Percentiles rank a stretch among this genome's conserved stretches.
Evolutionary conservation across 352 stramenopile genomes (phyloP).

Genomic region (Aphanomyces astaci): DNA sequence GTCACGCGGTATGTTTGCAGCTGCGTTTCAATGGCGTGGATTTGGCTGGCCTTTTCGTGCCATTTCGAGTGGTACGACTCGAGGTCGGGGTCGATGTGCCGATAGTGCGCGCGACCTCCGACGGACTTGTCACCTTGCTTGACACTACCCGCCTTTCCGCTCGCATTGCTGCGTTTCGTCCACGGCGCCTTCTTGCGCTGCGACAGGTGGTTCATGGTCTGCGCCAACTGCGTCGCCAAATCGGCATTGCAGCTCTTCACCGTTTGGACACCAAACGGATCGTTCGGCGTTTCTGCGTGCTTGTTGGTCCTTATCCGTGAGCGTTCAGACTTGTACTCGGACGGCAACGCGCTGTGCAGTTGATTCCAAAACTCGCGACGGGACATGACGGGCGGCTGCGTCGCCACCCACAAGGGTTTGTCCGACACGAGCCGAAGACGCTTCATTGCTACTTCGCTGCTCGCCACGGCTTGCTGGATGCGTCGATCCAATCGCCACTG

Average conservation of each 20-base stretch:
- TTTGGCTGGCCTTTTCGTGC: not conserved
- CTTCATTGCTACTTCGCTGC: constrained; percentile 7
- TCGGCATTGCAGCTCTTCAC: constrained; percentile 15
- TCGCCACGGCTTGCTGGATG: not conserved
- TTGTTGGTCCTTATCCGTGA: not conserved
- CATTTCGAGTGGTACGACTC: constrained; percentile 1
- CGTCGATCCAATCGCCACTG: constrained; percentile 13
- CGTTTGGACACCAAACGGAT: constrained; percentile 22
- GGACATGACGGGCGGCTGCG: not conserved
- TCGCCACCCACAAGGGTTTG: not conserved
- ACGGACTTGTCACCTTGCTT: not conserved
- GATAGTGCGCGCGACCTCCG: not conserved
- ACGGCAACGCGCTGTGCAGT: constrained; percentile 15
- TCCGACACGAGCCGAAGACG: not conserved
- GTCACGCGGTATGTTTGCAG: constrained; percentile 5
- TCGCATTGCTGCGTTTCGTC: not conserved
- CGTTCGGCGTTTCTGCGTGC: not conserved
- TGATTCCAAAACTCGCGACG: constrained; percentile 19
- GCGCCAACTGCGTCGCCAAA: constrained; percentile 8
- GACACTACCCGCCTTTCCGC: no score
- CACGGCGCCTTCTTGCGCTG: constrained; percentile 8
- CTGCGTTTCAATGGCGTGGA: constrained; percentile 5
- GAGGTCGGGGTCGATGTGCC: not conserved
- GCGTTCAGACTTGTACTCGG: constrained; percentile 9
- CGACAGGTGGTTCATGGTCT: constrained; percentile 13